A percentile compares a stretch with the other conserved stretches of the same genome.
Evolutionary conservation across 2,329 filamentous ascomycete species (phyloP).

Genomic region (Colletotrichum spinosum): DNA sequence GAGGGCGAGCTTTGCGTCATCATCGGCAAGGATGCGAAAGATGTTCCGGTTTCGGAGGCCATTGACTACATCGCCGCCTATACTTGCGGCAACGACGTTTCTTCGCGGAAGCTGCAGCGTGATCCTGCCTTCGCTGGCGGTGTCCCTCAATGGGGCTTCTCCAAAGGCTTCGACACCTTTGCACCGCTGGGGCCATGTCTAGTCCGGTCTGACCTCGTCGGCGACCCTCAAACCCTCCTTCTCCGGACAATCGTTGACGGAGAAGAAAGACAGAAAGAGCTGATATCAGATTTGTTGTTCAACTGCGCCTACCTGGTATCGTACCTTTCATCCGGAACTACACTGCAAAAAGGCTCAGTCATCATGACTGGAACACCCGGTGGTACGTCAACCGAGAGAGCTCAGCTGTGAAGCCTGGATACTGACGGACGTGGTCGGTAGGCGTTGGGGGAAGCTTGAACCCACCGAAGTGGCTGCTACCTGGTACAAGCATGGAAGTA

Average conservation of each 20-base stretch:
- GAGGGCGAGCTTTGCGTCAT: slow-evolving; percentile 61
- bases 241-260: slow-evolving; percentile 61
- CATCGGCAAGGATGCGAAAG: slow-evolving; percentile 61
- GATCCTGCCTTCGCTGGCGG: slow-evolving; percentile 60
- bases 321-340: slow-evolving; percentile 55
- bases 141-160: slow-evolving; percentile 68
- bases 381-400: slow-evolving; percentile 40
- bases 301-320: slow-evolving; percentile 50
- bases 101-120: slow-evolving; percentile 62
- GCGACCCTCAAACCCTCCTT: slow-evolving; percentile 54
- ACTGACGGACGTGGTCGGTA: slow-evolving; percentile 12
- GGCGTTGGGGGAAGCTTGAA: slow-evolving; percentile 57
- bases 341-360: slow-evolving; percentile 54
- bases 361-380: slow-evolving; percentile 60
- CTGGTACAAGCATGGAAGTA: slow-evolving; percentile 54
- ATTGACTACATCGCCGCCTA: slow-evolving; percentile 65
- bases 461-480: slow-evolving; percentile 51
- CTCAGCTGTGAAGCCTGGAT: too few species aligned
- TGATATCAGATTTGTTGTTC: slow-evolving; percentile 58
- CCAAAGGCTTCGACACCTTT: slow-evolving; percentile 68
- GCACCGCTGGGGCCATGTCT: slow-evolving; percentile 64
- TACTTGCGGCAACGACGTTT: slow-evolving; percentile 66
- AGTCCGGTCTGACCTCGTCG: slow-evolving; percentile 54
- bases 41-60: slow-evolving; percentile 57
- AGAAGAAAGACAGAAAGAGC: slow-evolving; percentile 56